Evolutionary conservation across 2,329 filamentous ascomycete species (phyloP).

Genomic region (Volutella citrinella): DNA sequence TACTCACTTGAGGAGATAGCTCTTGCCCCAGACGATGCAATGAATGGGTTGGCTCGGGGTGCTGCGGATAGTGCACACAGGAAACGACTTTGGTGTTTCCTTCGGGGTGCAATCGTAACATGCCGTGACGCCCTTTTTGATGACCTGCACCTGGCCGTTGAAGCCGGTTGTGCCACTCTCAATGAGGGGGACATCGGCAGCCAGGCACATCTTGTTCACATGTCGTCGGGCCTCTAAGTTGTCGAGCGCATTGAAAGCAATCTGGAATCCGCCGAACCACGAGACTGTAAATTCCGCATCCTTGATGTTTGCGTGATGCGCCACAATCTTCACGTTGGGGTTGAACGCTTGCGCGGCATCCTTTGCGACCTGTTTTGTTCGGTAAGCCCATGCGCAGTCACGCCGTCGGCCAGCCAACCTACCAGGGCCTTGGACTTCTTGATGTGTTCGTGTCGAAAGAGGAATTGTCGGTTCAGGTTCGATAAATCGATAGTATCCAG

Average conservation of each 20-base stretch:
- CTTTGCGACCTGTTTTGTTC: conserved; percentile 70
- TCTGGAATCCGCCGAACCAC: conserved; percentile 79
- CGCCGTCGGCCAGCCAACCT: conserved; percentile 31
- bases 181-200: conserved; percentile 83
- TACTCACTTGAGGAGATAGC: conserved; percentile 76
- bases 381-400: conserved; percentile 8
- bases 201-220: conserved; percentile 96
- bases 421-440: conserved; percentile 95
- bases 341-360: conserved; percentile 91
- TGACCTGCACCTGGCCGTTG: conserved; percentile 96
- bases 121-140: conserved; percentile 86
- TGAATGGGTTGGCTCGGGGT: conserved; percentile 96
- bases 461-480: conserved; percentile 95
- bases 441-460: conserved; percentile 95
- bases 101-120: conserved; percentile 96
- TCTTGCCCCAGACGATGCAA: conserved; percentile 98
- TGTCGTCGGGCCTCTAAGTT: conserved; percentile 91
- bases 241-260: conserved; percentile 96
- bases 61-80: conserved; percentile 94
- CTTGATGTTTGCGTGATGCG: conserved; percentile 94
- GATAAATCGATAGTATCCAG: conserved; percentile 97
- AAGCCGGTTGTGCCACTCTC: conserved; percentile 98
- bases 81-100: conserved; percentile 86
- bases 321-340: conserved; percentile 78
- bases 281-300: conserved; percentile 79